Base-by-base conservation (phyloP, 2,329 filamentous ascomycete species). In the Ilyonectria sp. region DNA sequence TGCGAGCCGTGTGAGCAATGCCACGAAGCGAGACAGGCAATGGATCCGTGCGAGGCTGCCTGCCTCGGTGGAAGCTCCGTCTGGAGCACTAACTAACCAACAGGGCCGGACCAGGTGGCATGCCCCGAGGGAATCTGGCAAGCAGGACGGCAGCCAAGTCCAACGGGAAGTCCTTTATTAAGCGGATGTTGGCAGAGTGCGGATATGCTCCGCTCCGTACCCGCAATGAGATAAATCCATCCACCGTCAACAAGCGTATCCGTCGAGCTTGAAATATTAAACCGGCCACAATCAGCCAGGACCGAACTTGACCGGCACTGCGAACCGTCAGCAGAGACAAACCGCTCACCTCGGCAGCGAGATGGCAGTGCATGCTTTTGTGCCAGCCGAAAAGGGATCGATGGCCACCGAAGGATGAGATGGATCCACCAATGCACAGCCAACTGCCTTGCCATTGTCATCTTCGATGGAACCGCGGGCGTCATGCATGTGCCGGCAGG, bases 401-500 rank as follows among this genome's bases (percentile, higher is more conserved):
- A 60, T 56, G 52, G 56, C 15, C 57, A 50, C 57, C 57, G 46
- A 61, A 60, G 63, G 69, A 68, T 57, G 52, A 60, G 54, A 71
- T 72, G 70, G 61, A 56, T 63, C 70, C 72, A 67, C 63, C 63
- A 71, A 57, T 69, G 46, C 58, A 65, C 55, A 31, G 55, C 59
- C 58, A 61, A 61, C 57, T 69, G 59, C 58, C 69, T 71, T 72
- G 49, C 53, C 64, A 70, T 60, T 61, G 56, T 58, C 47, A 62
- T 67, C 60, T 60, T 60, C 59, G 59, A 67, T 69, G 63, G 61
- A 65, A 66, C 61, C 63, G 63, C 63, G 63, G 60, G 57, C 55
- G 58, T 65, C 59, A 69, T 68, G 64, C 69, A 75, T 73, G 70
- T 75, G 58, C 70, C 73, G 74, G 72, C 73, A 74, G 74, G 74